Base-by-base conservation (phyloP, 2,329 filamentous ascomycete genomes). In the Stemphylium vesicarium region DNA sequence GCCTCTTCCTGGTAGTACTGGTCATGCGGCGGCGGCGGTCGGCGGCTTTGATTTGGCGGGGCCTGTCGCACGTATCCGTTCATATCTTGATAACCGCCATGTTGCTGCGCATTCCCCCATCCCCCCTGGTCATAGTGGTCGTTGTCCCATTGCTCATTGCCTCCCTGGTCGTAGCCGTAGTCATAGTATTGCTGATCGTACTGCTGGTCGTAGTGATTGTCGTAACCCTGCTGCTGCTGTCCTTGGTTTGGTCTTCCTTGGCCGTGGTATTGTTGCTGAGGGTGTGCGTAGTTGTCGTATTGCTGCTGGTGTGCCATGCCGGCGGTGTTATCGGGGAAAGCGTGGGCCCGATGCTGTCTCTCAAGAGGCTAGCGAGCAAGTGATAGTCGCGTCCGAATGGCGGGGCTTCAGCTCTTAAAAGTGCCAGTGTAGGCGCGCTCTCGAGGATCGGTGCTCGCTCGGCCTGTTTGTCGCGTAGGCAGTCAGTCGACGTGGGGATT, bases 221-320 rank as follows among this genome's bases (percentile, higher is more conserved):
- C 59, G 50, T 75, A 70, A 52, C 65, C 62, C 16, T 72, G 70
- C 45, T 64, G 64, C 54, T 53, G 64, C 47, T 64, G 60, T 16
- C 48, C 33, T 15, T 56, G 56, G 18, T 51, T 55, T 11, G 55
- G 42, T 13, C 50, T 43, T 20, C 45, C 50, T 39, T 74, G 69
- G 39, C 72, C 59, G 55, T 74, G 68, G 55, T 75, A 71, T 32
- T 72, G 71, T 41, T 70, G 67, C 51, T 66, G 74, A 52, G 70
- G 66, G 49, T 66, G 74, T 52, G 68, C 64, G 56, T 75, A 74
- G 26, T 67, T 60, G 50, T 68, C 64, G 59, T 74, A 64, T 46
- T 72, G 71, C 59, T 77, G 73, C 58, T 76, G 74, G 63, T 78
- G 76, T 20, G 76, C 76, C 76, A 78, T 78, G 53, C 54, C 57